These are phyloP conservation scores for Silybum marianum DNA, from an alignment of 129 eudicot genomes.

Conservation along the genomic window DNA sequence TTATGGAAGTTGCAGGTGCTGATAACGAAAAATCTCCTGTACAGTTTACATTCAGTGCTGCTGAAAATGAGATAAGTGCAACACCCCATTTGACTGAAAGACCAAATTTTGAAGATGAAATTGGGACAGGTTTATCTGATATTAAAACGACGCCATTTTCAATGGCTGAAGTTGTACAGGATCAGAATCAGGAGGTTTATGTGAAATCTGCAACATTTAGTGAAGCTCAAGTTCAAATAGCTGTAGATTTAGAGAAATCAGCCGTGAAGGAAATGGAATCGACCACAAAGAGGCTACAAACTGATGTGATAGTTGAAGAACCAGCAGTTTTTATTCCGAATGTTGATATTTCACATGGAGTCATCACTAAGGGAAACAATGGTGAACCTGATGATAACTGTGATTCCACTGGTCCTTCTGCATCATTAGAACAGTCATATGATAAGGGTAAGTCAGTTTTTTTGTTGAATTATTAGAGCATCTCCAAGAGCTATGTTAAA, in stretches of 20 bases:
- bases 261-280: constrained; percentile 15
- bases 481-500: too few species aligned
- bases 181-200: constrained; percentile 15
- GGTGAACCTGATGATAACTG: not conserved
- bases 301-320: not conserved
- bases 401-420: constrained; percentile 17
- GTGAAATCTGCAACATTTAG: constrained; percentile 6
- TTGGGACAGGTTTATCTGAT: not conserved
- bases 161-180: constrained; percentile 3
- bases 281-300: constrained; percentile 7
- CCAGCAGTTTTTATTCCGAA: not conserved
- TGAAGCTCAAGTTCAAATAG: constrained; percentile 15
- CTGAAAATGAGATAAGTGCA: not conserved
- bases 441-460: constrained; percentile 24
- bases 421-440: constrained; percentile 10
- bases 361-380: not conserved
- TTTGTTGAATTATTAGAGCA: constrained; percentile 11
- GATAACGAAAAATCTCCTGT: constrained; percentile 4
- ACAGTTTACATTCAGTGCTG: not conserved
- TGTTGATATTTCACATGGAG: not conserved
- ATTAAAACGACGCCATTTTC: not conserved
- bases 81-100: constrained; percentile 16
- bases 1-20: constrained; percentile 13
- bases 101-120: constrained; percentile 3
- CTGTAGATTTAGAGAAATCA: not conserved